Conservation (phyloP, 1,284 basidiomycete species). For the Grifola frondosa region DNA sequence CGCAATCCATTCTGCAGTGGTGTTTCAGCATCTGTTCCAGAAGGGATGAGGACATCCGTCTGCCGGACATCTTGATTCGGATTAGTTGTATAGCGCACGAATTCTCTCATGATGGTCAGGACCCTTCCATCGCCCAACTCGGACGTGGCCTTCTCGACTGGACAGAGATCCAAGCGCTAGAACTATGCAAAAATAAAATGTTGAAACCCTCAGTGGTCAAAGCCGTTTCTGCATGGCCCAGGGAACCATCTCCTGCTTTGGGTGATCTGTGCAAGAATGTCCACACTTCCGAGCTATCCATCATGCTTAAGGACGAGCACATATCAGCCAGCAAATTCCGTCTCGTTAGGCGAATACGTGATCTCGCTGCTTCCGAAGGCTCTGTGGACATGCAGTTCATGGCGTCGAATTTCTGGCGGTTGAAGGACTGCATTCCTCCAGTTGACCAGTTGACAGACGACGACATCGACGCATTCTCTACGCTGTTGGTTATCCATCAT, state of each 20-base stretch:
- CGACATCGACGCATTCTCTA: constrained; percentile 75
- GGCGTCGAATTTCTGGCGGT: constrained; percentile 73
- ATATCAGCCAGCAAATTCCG: constrained; percentile 73
- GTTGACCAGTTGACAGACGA: constrained; percentile 51
- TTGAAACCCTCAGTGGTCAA: constrained; percentile 47
- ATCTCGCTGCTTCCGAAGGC: constrained; percentile 39
- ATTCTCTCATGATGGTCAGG: constrained; percentile 36
- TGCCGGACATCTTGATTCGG: constrained; percentile 69
- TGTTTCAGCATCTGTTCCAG: constrained; percentile 54
- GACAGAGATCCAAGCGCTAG: constrained; percentile 55
- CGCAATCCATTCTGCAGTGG: constrained; percentile 80
- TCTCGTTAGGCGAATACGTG: constrained; percentile 61
- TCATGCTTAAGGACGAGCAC: constrained; percentile 52
- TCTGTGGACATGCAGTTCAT: constrained; percentile 50
- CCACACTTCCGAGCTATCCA: constrained; percentile 46
- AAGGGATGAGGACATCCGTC: constrained; percentile 43
- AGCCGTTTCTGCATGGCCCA: constrained; percentile 74
- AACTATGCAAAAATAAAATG: constrained; percentile 38
- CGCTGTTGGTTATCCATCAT: constrained; percentile 59
- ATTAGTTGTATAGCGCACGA: constrained; percentile 59
- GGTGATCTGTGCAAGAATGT: constrained; percentile 44
- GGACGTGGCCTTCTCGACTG: constrained; percentile 56
- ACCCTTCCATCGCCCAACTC: constrained; percentile 32
- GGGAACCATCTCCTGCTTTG: constrained; percentile 49
- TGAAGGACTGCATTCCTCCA: constrained; percentile 72